phyloP scores from a whole-genome alignment of 768 basidiomycete genomes.

The Grammothele lineata region DNA sequence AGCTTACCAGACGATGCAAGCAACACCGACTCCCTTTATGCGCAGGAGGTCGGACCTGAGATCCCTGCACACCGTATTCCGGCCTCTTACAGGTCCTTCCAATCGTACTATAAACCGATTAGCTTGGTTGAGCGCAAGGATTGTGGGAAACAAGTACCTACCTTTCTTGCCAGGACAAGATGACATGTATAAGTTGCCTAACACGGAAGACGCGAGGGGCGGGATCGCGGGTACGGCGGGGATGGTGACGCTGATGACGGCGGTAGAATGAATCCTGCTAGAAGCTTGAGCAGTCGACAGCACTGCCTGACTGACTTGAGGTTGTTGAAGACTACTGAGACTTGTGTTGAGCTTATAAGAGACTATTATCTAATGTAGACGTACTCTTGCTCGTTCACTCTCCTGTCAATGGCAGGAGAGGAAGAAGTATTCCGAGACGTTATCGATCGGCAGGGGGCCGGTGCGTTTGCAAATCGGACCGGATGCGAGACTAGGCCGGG shows the following conservation, averaged over 20 bases:
- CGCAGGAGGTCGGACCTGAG: conserved; percentile 71
- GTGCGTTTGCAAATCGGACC: too few species aligned
- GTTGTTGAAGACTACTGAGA: too few species aligned
- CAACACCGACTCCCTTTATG: conserved; percentile 68
- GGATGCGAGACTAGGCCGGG: too few species aligned
- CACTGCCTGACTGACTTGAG: too few species aligned
- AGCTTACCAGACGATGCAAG: conserved; percentile 77
- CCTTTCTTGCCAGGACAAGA: conserved; percentile 97
- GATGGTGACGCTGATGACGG: not conserved
- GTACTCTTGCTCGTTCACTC: too few species aligned
- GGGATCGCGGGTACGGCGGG: conserved; percentile 7
- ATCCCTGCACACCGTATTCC: conserved; percentile 80
- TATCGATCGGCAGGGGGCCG: too few species aligned
- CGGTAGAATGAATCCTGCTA: not conserved
- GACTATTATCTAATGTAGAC: too few species aligned
- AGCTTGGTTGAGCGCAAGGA: too few species aligned
- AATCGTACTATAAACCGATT: conserved; percentile 49
- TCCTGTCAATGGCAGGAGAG: too few species aligned
- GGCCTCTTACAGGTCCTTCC: conserved; percentile 70
- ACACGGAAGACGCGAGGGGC: conserved; percentile 2
- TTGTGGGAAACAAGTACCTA: conserved; percentile 19
- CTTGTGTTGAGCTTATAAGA: too few species aligned
- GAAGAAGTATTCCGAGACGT: too few species aligned
- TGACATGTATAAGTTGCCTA: conserved; percentile 87
- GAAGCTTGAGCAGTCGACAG: too few species aligned